Conservation (phyloP, 768 basidiomycete genomes). For the Tylopilus rubrobrunneus region DNA sequence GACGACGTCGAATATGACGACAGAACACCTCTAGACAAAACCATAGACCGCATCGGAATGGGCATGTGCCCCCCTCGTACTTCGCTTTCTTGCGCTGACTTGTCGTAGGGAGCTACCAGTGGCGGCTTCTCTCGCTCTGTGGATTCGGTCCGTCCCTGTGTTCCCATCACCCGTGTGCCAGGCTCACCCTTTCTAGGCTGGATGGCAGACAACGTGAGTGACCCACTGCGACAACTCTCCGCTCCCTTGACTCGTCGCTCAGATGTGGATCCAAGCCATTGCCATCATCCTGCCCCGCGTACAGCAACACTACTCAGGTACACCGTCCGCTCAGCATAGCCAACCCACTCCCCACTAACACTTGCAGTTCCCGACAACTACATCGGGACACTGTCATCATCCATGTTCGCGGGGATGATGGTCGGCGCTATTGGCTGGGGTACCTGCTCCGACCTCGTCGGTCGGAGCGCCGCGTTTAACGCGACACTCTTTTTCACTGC, state of each 20-base stretch:
- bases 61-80: constrained; percentile 36
- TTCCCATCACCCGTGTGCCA: background rate
- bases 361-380: constrained; percentile 63
- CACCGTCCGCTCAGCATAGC: constrained; percentile 19
- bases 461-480: constrained; percentile 89
- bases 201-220: constrained; percentile 85
- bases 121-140: constrained; percentile 77
- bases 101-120: constrained; percentile 67
- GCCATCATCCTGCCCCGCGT: constrained; percentile 96
- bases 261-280: constrained; percentile 94
- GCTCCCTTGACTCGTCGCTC: constrained; percentile 27
- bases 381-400: constrained; percentile 80
- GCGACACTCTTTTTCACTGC: constrained; percentile 87
- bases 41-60: constrained; percentile 91
- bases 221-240: background rate
- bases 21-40: constrained; percentile 70
- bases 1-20: constrained; percentile 35
- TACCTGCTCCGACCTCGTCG: constrained; percentile 86
- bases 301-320: constrained; percentile 81
- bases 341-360: constrained; percentile 15
- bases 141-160: constrained; percentile 67
- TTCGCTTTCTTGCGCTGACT: background rate
- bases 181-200: constrained; percentile 51
- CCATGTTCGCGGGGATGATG: constrained; percentile 98
- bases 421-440: constrained; percentile 91